phyloP scores from a whole-genome alignment of 768 basidiomycete genomes.

The Floccularia luteovirens region DNA sequence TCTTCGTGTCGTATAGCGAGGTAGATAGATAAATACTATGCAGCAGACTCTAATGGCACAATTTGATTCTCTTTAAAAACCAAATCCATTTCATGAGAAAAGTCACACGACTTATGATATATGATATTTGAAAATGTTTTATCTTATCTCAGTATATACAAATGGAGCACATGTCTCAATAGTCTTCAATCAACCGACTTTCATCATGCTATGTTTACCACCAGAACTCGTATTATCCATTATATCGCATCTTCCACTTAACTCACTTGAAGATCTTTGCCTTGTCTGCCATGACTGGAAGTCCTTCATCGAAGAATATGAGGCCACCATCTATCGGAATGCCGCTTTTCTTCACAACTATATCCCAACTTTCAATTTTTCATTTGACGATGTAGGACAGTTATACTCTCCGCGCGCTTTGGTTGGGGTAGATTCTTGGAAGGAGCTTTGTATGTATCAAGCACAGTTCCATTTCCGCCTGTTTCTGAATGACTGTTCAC shows the following conservation, averaged over 20 bases:
- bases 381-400: constrained; percentile 16
- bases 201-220: constrained; percentile 39
- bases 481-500: constrained; percentile 6
- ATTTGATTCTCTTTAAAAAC: neutral
- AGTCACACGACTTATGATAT: too few relatives aligned
- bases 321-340: constrained; percentile 46
- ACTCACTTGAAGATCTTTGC: constrained; percentile 25
- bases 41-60: neutral
- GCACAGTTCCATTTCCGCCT: constrained; percentile 1
- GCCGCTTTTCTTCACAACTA: constrained; percentile 48
- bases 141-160: too few relatives aligned
- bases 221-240: constrained; percentile 47
- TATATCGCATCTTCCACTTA: constrained; percentile 41
- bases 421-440: constrained; percentile 40
- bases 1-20: constrained; percentile 20
- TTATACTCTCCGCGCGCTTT: constrained; percentile 27
- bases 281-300: constrained; percentile 40
- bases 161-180: too few relatives aligned
- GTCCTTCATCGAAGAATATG: constrained; percentile 36
- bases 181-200: neutral
- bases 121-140: too few relatives aligned
- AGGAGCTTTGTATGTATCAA: constrained; percentile 45
- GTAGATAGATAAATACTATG: constrained; percentile 22
- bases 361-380: constrained; percentile 16
- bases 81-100: too few relatives aligned